Evolutionary conservation across 352 stramenopile genomes (phyloP), one percentile per base, ranked within the genome.

Genomic region (Globisporangium nunn): DNA sequence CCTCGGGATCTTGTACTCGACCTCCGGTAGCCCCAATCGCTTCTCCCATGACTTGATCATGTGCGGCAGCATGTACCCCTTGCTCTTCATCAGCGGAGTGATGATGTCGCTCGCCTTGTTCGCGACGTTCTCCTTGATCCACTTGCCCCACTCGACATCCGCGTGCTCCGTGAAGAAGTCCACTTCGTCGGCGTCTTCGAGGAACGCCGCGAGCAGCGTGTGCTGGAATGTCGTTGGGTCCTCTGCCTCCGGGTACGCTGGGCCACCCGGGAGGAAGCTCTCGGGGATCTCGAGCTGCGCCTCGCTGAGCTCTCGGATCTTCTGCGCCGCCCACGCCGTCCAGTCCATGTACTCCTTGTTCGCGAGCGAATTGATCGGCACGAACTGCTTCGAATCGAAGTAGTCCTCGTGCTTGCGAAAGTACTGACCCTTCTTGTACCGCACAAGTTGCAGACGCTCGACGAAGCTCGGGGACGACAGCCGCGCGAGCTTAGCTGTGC

Each of bases 331-430:
- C 78, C 78, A 91, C 6, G 50, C 44, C 17, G 68, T 67, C 76
- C 78, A 91, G 41, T 33, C 58, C 14, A 64, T 40, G 59, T 80
- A 88, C 37, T 84, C 73, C 0, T 64, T 30, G 4, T 35, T 54
- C 11, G 71, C 70, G 23, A 84, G 59, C 44, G 69, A 45, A 15
- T 82, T 70, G 37, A 52, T 68, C 3, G 71, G 72, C 11, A 88
- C 35, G 37, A 90, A 88, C 58, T 78, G 66, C 59, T 86, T 88
- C 23, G 72, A 85, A 35, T 82, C 67, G 58, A 91, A 91, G 57
- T 88, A 88, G 56, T 91, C 81, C 57, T 88, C 72, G 56, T 88
- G 81, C 57, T 87, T 79, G 35, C 81, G 81, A 54, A 86, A 91
- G 56, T 88, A 87, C 63, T 88, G 78, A 3, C 74, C 78, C 0